Percentiles rank a stretch among this genome's conserved stretches.
phyloP scores from a whole-genome alignment of 495 filamentous ascomycete species.

The Amorphotheca resinae region DNA sequence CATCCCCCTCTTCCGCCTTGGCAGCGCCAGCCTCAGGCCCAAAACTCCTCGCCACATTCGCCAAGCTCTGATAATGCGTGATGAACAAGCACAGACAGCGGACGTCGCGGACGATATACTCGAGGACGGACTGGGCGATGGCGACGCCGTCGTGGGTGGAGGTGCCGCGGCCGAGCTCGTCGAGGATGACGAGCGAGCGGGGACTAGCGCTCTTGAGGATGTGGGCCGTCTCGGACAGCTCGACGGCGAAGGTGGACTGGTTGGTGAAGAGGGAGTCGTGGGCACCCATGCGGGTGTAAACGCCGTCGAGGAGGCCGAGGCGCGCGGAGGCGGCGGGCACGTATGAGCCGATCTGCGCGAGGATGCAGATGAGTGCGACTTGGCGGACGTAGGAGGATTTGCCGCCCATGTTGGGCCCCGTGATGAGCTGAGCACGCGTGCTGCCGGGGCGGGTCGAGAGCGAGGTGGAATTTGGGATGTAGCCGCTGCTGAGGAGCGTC shows the following conservation, averaged over 20 bases:
- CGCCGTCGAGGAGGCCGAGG: constrained; percentile 77
- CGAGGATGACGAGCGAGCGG: constrained; percentile 76
- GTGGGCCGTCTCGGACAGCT: constrained; percentile 79
- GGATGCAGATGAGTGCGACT: constrained; percentile 80
- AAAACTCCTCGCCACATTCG: constrained; percentile 69
- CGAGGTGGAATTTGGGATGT: constrained; percentile 82
- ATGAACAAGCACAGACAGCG: constrained; percentile 81
- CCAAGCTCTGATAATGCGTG: constrained; percentile 88
- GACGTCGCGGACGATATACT: constrained; percentile 64
- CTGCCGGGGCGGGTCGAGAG: constrained; percentile 43
- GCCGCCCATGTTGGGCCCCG: constrained; percentile 97
- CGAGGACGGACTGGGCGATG: constrained; percentile 84
- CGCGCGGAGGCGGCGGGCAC: constrained; percentile 66
- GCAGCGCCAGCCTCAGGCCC: constrained; percentile 32
- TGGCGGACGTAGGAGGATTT: constrained; percentile 92
- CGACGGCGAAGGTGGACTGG: constrained; percentile 96
- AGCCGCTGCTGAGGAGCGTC: constrained; percentile 70
- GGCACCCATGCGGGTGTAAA: constrained; percentile 94
- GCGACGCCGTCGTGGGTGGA: constrained; percentile 92
- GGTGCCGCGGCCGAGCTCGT: constrained; percentile 88
- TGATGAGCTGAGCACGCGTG: constrained; percentile 73
- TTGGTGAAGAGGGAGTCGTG: constrained; percentile 93
- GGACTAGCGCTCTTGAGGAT: constrained; percentile 75
- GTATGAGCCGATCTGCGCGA: constrained; percentile 91
- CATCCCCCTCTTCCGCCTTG: constrained; percentile 35